Percentiles rank a stretch among this genome's conserved stretches.
These are phyloP conservation scores for Komagataella pastoris DNA, from an alignment of 805 yeast species.

Conservation along the genomic window DNA sequence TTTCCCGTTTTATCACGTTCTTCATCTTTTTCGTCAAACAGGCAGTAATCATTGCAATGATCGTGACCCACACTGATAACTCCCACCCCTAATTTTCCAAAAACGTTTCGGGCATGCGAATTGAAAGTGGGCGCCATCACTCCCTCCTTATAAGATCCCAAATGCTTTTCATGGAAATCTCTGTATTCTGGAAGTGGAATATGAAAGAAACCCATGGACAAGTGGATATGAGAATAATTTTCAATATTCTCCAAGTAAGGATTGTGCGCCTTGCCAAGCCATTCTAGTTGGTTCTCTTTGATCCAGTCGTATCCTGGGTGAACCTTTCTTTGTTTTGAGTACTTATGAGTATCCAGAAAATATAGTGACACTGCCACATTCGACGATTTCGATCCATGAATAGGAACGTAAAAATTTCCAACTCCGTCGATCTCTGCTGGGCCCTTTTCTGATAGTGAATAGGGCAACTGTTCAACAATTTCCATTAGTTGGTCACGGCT, in stretches of 20 bases:
- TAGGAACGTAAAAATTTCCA: constrained; percentile 62
- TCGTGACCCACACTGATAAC: constrained; percentile 87
- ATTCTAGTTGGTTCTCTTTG: constrained; percentile 53
- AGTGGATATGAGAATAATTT: constrained; percentile 26
- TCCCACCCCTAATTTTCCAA: constrained; percentile 56
- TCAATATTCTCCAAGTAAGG: constrained; percentile 16
- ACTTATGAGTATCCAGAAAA: constrained; percentile 77
- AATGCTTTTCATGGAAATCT: constrained; percentile 22
- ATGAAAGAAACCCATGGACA: constrained; percentile 88
- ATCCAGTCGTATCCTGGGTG: constrained; percentile 81
- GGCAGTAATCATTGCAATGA: constrained; percentile 88
- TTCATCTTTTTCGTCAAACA: constrained; percentile 29
- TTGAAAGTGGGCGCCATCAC: constrained; percentile 69
- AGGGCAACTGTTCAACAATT: constrained; percentile 48
- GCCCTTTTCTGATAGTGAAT: constrained; percentile 46
- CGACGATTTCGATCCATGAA: constrained; percentile 11
- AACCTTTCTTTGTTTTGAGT: constrained; percentile 48
- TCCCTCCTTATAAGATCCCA: constrained; percentile 61
- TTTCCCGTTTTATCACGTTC: constrained; percentile 6
- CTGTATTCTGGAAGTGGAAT: constrained; percentile 85
- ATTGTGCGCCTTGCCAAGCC: constrained; percentile 25
- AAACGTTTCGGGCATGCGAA: constrained; percentile 45
- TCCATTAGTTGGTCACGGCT: constrained; percentile 47
- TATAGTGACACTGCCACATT: constrained; percentile 46
- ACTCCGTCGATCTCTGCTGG: constrained; percentile 63